A percentile compares a stretch with the other conserved stretches of the same genome.
Evolutionary conservation across 176 grass and related monocot genomes (phyloP).

Genomic region (Zoysia pacifica): DNA sequence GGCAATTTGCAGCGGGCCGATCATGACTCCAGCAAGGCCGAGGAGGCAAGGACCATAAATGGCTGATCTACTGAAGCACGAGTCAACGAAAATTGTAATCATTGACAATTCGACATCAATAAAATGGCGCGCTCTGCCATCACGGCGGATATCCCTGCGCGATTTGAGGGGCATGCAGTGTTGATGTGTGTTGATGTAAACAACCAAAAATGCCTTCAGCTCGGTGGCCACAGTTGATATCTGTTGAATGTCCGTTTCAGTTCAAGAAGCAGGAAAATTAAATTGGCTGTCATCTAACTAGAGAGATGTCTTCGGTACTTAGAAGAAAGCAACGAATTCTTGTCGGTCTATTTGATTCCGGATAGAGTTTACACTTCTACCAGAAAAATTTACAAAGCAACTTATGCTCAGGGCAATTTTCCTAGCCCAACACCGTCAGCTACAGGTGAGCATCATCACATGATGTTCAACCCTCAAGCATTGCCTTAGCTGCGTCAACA

Average conservation of each 20-base stretch:
- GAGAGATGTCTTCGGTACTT: neutral
- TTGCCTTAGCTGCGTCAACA: slow-evolving; percentile 85
- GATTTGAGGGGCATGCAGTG: neutral
- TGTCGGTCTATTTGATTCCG: slow-evolving; percentile 4
- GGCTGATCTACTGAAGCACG: neutral
- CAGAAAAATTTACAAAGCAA: neutral
- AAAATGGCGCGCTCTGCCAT: neutral
- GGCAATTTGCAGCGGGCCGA: neutral
- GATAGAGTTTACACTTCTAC: neutral
- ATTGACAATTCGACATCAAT: neutral
- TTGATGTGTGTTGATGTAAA: too few species aligned
- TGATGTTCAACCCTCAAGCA: slow-evolving; percentile 66
- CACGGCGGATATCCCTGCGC: neutral
- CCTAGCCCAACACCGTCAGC: neutral
- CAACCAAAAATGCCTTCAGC: too few species aligned
- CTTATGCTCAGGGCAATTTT: neutral
- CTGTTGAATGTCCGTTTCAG: too few species aligned
- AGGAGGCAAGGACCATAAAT: neutral
- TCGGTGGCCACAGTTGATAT: too few species aligned
- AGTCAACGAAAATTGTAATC: neutral
- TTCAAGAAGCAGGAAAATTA: too few species aligned
- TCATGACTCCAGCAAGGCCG: neutral
- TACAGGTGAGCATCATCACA: neutral
- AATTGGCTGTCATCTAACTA: neutral
- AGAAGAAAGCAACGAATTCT: neutral